Evolutionary conservation across 306 rosid genomes (phyloP), one percentile per base, ranked within the genome.

Genomic region (Trifolium pratense): DNA sequence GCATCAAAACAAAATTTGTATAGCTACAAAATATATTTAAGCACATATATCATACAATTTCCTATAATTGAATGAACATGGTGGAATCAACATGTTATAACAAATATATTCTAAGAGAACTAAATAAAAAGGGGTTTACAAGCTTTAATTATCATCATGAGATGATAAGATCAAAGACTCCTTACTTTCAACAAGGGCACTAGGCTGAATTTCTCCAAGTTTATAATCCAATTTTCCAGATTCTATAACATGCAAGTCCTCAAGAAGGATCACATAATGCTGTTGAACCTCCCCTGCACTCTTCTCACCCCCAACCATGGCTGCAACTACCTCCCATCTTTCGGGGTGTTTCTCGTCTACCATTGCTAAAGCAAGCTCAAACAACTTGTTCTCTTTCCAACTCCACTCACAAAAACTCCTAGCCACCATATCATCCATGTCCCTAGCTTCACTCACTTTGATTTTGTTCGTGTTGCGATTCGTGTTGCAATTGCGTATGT

Each of bases 351-450:
- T 63, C 68, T 91, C 89, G 37, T 91, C 92, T 9, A 91, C 92
- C 81, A 79, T 87, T 10, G 92, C 89, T 70, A 87, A 83, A 70
- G 94, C 97, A 63, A 85, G 66, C 87, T 91, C 97, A 78, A 91
- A 91, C 84, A 84, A 75, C 75, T 88, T 91, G 84, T 88, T 91
- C 87, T 91, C 90, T 77, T 91, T 88, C 94, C 93, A 88, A 81
- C 88, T 91, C 97, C 97, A 91, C 32, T 81, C 88, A 39, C 86
- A 31, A 79, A 77, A 42, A 18, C 73, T 78, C 75, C 73, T 81
- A 74, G 43, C 60, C n/a, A 55, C 32, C 32, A 9, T 9, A 58
- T 5, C 81, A 77, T 81, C 83, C 84, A 80, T 75, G 31, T 79
- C 76, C 52, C 79, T 21, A 37, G 17, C 57, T 65, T n/a, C 61